Conservation (phyloP, 2,329 filamentous ascomycete genomes). For the Hymenoscyphus albidus region DNA sequence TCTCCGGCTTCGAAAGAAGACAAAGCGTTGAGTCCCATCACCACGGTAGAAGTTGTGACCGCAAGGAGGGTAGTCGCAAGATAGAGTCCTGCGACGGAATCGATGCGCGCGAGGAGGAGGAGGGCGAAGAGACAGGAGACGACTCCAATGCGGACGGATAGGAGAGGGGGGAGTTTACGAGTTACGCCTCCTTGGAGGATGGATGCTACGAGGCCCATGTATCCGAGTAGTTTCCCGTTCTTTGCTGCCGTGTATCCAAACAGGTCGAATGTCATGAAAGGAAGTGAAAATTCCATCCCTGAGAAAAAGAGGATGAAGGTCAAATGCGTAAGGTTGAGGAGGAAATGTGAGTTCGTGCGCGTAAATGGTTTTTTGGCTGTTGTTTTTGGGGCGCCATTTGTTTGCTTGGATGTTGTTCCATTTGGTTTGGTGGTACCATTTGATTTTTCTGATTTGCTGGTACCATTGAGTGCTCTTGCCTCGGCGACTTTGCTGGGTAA, state of each 20-base stretch:
- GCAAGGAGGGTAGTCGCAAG: slow-evolving; percentile 78
- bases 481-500: slow-evolving; percentile 55
- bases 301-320: slow-evolving; percentile 95
- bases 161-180: slow-evolving; percentile 74
- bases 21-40: slow-evolving; percentile 87
- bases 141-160: slow-evolving; percentile 76
- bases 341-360: slow-evolving; percentile 71
- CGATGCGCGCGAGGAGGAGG: slow-evolving; percentile 68
- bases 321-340: slow-evolving; percentile 85
- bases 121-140: slow-evolving; percentile 76
- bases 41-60: slow-evolving; percentile 88
- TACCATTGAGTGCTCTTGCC: slow-evolving; percentile 20
- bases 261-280: slow-evolving; percentile 95
- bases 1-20: slow-evolving; percentile 84
- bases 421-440: slow-evolving; percentile 21
- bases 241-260: slow-evolving; percentile 76
- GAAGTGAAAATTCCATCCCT: slow-evolving; percentile 95
- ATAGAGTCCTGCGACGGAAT: slow-evolving; percentile 69
- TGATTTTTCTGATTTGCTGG: slow-evolving; percentile 25
- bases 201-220: slow-evolving; percentile 85
- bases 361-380: slow-evolving; percentile 23
- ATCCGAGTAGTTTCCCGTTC: slow-evolving; percentile 83
- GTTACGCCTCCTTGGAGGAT: slow-evolving; percentile 92
- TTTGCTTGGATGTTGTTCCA: slow-evolving; percentile 11
- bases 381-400: slow-evolving; percentile 27